These are phyloP conservation scores for Quercus tomentella DNA, from an alignment of 331 rosid genomes.

Conservation along the genomic window DNA sequence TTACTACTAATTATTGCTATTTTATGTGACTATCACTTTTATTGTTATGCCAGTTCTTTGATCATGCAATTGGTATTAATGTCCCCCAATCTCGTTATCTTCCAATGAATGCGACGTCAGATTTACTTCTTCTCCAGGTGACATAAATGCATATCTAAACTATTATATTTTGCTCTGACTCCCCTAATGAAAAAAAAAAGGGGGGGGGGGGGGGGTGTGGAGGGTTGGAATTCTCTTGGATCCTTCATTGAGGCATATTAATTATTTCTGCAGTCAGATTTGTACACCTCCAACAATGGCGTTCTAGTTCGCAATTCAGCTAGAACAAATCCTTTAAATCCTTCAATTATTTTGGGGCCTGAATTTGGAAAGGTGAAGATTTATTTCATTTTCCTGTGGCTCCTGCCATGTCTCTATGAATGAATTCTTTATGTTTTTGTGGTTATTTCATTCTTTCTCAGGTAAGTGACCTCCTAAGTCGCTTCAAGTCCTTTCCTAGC, in stretches of 20 bases:
- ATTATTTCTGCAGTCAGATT: slow-evolving; percentile 57
- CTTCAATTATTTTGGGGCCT: slow-evolving; percentile 65
- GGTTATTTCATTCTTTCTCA: slow-evolving; percentile 32
- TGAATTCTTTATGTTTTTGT: neutral
- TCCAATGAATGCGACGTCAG: slow-evolving; percentile 55
- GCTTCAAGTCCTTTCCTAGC: slow-evolving; percentile 65
- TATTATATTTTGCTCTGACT: neutral
- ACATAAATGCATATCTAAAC: slow-evolving; percentile 1
- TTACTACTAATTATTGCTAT: neutral
- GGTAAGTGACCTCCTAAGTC: slow-evolving; percentile 57
- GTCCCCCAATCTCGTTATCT: slow-evolving; percentile 52
- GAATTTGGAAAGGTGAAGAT: slow-evolving; percentile 64
- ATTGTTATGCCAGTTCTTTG: slow-evolving; percentile 44
- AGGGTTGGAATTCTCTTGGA: neutral
- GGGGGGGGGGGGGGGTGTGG: too few species aligned
- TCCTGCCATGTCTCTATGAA: neutral
- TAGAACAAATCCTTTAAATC: slow-evolving; percentile 57
- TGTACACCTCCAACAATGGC: slow-evolving; percentile 47
- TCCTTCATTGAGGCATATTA: neutral
- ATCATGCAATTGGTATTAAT: slow-evolving; percentile 42
- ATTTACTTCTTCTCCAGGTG: slow-evolving; percentile 63
- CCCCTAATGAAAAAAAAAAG: neutral
- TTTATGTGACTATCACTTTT: slow-evolving; percentile 7
- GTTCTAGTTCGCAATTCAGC: slow-evolving; percentile 51
- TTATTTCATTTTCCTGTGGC: neutral